Percentiles rank a stretch among this genome's conserved stretches.
Conservation (phyloP, 2,329 filamentous ascomycete genomes). For the Pseudogymnoascus sp. region DNA sequence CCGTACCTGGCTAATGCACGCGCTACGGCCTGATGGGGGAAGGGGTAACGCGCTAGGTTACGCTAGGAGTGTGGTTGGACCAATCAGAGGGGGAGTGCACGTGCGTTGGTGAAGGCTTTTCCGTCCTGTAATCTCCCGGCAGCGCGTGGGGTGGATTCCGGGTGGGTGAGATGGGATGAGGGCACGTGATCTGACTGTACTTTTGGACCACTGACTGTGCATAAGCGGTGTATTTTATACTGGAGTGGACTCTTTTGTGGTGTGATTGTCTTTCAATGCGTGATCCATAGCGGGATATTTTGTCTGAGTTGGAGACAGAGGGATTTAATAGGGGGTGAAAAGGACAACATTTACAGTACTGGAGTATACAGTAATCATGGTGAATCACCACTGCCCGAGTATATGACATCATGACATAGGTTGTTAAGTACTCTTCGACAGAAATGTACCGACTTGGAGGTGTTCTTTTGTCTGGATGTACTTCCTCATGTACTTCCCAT, state of each 20-base stretch:
- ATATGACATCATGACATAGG: neutral
- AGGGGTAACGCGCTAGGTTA: neutral
- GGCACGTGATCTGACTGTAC: neutral
- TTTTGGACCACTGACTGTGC: neutral
- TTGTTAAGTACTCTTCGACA: neutral
- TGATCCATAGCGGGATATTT: neutral
- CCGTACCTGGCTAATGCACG: neutral
- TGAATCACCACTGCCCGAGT: neutral
- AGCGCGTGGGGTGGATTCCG: neutral
- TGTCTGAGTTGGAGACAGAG: neutral
- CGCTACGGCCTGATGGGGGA: neutral
- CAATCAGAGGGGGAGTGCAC: neutral
- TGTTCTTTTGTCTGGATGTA: neutral
- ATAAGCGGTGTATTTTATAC: neutral
- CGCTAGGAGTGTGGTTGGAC: neutral
- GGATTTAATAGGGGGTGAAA: neutral
- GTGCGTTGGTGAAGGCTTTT: neutral
- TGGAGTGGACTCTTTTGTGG: neutral
- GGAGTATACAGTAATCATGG: neutral
- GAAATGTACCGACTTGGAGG: neutral
- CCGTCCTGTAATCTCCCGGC: neutral
- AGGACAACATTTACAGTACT: neutral
- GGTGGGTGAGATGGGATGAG: neutral
- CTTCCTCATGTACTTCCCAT: neutral
- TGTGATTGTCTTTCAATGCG: neutral